Base-by-base conservation (phyloP, 768 basidiomycete genomes). In the Lactifluus echinatus region DNA sequence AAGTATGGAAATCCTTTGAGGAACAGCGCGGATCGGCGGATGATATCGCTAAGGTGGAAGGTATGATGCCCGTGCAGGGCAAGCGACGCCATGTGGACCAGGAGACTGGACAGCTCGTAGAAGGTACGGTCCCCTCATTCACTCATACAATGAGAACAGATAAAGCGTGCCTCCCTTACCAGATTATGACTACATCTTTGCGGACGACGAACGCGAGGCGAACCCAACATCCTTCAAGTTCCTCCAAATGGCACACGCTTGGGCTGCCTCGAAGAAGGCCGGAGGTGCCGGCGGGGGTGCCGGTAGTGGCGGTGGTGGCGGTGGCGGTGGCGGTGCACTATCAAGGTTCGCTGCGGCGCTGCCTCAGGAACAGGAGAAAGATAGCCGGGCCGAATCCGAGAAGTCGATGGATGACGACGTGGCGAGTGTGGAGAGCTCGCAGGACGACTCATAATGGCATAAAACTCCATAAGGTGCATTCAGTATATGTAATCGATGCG, bases 181-280 rank as follows among this genome's bases (percentile, higher is more conserved):
- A 93, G 94, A 95, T 66, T 95, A 89, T 85, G 94, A 95, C 66
- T 82, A 94, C 66, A 85, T 94, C 21, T 98, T 97, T 70, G 85
- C 93, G 26, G 95, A 97, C 75, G 95, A 98, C 78, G 93, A 96
- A 66, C 80, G 86, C 51, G 94, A 95, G 66, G 82, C 87, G 45
- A 95, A 96, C 66, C 91, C 94, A 0, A 85, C 91, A 0, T 82
- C 90, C 0, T 95, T 93, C 85, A 95, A 93, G 66, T 93, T 98
- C 77, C 75, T 97, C 68, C 87, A 94, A 69, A 91, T 89, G 78
- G 95, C 95, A 0, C 93, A 94, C 67, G 86, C 85, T 0, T 97
- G 94, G 94, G 66, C 80, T 1, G 77, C 81, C 52, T 75, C 71
- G 4, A 75, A 74, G 63, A 75, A 72, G 53, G 60, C 63, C 21